Percentiles rank a stretch among this genome's conserved stretches.
phyloP scores from a whole-genome alignment of 495 filamentous ascomycete species.

The Penicillium cinerascens region DNA sequence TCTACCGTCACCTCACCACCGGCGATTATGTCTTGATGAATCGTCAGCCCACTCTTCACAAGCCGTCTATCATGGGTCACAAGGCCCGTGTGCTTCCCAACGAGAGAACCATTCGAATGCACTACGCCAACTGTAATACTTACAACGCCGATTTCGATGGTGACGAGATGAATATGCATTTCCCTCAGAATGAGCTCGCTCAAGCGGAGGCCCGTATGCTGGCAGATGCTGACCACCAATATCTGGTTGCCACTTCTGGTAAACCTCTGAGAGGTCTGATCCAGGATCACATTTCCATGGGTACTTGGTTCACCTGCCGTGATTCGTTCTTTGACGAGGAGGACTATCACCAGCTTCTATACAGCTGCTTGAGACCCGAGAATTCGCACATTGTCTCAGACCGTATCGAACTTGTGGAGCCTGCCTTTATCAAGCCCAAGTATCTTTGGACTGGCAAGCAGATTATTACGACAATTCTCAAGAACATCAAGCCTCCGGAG shows the following conservation, averaged over 20 bases:
- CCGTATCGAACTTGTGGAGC: conserved; percentile 72
- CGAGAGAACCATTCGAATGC: conserved; percentile 98
- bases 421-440: conserved; percentile 77
- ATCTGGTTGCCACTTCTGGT: conserved; percentile 88
- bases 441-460: conserved; percentile 97
- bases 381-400: conserved; percentile 69
- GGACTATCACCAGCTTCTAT: conserved; percentile 90
- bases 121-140: conserved; percentile 99
- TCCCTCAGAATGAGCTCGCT: conserved; percentile 94
- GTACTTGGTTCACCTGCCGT: conserved; percentile 81
- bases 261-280: conserved; percentile 95
- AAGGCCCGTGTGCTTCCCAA: conserved; percentile 86
- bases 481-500: conserved; percentile 76
- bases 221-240: conserved; percentile 96
- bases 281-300: conserved; percentile 97
- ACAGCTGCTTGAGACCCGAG: conserved; percentile 85
- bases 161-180: conserved; percentile 99
- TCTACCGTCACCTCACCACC: conserved; percentile 91
- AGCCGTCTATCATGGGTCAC: conserved; percentile 99
- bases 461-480: conserved; percentile 85
- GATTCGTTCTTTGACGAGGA: conserved; percentile 89
- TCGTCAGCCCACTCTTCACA: conserved; percentile 97
- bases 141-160: conserved; percentile 99
- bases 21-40: conserved; percentile 99
- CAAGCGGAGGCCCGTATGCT: conserved; percentile 86